A percentile compares a stretch with the other conserved stretches of the same genome.
phyloP scores from a whole-genome alignment of 208 protist species.

The Herpetomonas samuelpessoai region DNA sequence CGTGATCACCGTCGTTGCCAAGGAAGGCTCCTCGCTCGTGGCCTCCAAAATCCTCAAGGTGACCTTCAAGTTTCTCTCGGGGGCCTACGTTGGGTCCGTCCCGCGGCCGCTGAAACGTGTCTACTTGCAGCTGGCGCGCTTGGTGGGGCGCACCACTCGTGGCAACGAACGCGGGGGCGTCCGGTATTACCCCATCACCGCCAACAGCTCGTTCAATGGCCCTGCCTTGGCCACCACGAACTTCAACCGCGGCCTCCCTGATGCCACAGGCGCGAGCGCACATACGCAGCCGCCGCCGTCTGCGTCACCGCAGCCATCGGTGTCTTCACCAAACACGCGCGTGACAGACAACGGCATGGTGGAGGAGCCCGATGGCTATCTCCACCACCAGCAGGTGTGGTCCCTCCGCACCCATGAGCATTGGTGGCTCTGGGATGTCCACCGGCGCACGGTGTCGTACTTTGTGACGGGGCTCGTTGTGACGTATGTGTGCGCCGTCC shows the following conservation, averaged over 20 bases:
- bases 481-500: slow-evolving; percentile 35
- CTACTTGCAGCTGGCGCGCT: slow-evolving; percentile 26
- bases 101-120: slow-evolving; percentile 16
- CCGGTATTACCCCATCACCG: slow-evolving; percentile 23
- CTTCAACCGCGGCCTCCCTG: neutral
- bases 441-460: slow-evolving; percentile 49
- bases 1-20: slow-evolving; percentile 27
- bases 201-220: slow-evolving; percentile 22
- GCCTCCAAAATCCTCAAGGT: slow-evolving; percentile 23
- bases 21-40: slow-evolving; percentile 39
- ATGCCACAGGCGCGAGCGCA: neutral
- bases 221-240: no score
- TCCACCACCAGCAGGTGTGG: slow-evolving; percentile 40
- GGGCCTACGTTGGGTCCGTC: slow-evolving; percentile 17
- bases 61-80: slow-evolving; percentile 41
- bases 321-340: slow-evolving; percentile 1
- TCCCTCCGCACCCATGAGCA: slow-evolving; percentile 58
- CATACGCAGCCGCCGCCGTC: neutral
- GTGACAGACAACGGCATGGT: neutral
- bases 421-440: slow-evolving; percentile 76
- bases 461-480: slow-evolving; percentile 37
- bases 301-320: slow-evolving; percentile 2
- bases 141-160: slow-evolving; percentile 26
- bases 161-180: slow-evolving; percentile 25
- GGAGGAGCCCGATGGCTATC: slow-evolving; percentile 34